These are phyloP conservation scores for Stephanodiscus triporus DNA, from an alignment of 108 stramenopile genomes.

Conservation along the genomic window DNA sequence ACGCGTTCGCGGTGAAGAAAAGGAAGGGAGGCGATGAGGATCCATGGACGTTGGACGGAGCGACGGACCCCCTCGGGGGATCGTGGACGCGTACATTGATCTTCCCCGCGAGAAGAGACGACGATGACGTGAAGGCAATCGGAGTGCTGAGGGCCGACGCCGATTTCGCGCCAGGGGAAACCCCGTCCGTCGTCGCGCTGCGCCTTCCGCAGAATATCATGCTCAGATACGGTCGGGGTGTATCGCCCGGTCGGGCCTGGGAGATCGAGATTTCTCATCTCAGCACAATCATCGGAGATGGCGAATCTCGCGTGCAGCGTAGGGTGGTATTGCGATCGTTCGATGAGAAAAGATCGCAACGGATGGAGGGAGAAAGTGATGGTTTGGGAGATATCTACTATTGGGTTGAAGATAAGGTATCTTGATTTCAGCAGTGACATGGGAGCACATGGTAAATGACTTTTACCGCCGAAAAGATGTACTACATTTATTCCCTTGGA, in stretches of 20 bases:
- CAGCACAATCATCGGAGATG: background rate
- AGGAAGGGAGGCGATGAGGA: conserved; percentile 1
- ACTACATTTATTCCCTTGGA: too few species aligned
- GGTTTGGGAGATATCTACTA: background rate
- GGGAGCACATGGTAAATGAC: too few species aligned
- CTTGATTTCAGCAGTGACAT: background rate
- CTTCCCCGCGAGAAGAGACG: background rate
- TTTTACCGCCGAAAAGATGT: too few species aligned
- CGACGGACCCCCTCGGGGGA: background rate
- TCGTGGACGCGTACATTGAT: background rate
- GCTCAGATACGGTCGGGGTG: background rate
- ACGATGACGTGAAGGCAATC: background rate
- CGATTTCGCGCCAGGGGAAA: conserved; percentile 1
- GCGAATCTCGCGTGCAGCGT: background rate
- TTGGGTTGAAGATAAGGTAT: conserved; percentile 6
- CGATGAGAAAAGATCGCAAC: background rate
- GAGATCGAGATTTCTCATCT: conserved; percentile 2
- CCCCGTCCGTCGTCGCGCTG: background rate
- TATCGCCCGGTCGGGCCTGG: conserved; percentile 3
- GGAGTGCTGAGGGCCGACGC: too few species aligned
- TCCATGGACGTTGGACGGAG: conserved; percentile 1
- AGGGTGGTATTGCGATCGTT: conserved; percentile 8
- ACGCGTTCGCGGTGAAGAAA: conserved; percentile 41
- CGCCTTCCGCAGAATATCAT: conserved; percentile 10
- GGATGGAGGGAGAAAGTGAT: background rate